Evolutionary conservation across 257 asterid species (phyloP), one percentile per base, ranked within the genome.

Genomic region (Ajuga chamaepitys): DNA sequence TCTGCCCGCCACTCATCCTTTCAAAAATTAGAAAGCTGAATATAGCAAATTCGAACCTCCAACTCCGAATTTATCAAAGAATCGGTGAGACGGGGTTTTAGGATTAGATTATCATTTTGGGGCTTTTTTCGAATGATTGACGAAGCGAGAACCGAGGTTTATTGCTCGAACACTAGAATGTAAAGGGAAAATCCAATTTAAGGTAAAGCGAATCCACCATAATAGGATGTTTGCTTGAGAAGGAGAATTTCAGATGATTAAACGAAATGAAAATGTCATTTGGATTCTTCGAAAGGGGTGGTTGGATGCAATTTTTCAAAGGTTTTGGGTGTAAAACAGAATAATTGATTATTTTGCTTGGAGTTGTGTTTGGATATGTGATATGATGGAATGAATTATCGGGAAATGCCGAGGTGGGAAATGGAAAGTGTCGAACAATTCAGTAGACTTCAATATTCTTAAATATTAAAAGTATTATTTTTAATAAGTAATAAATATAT

Each of bases 1-100:
- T 83, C 83, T 74, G 88, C 61, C 81, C 86, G 70, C 81, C 68
- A 54, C 76, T 88, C 87, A 84, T 84, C 80, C 66, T 78, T 9
- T 6, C 53, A 1, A 0, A 18, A 42, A 40, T 20, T 26, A 22
- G 24, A 12, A 10, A 13, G 25, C 3, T 5, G 7, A 38, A 10
- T 40, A 28, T 26, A 55, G 25, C 7, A 34, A 53, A 63, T 42
- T 16, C 1, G 46, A 17, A 16, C 51, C 61, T 74, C 44, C 55
- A n/a, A 62, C 55, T 30, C 58, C 45, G 40, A 68, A 62, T 62
- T 14, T 41, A 25, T 42, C 40, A 37, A 57, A 1, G 56, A 72
- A 68, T 58, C 48, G 16, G 35, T 14, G 48, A 48, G 51, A 26
- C 45, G 18, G 71, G 47, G 35, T 51, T 25, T 28, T 32, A 52